phyloP scores from a whole-genome alignment of 495 filamentous ascomycete species.

The Pseudotulostoma volvatum region DNA sequence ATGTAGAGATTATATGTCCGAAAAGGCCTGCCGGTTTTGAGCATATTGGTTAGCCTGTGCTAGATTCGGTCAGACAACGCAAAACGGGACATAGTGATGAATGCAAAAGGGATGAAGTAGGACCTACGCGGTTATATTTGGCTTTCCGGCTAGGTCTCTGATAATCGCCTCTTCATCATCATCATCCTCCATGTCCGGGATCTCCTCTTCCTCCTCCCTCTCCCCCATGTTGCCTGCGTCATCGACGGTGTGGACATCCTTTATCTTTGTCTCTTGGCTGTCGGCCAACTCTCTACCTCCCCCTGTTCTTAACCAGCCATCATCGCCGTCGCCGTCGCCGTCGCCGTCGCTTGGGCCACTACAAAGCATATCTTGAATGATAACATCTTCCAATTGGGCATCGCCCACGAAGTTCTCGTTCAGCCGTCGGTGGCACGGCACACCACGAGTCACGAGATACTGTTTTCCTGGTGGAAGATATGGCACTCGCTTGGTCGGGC shows the following conservation, averaged over 20 bases:
- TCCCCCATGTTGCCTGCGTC: slow-evolving; percentile 61
- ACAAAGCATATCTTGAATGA: slow-evolving; percentile 62
- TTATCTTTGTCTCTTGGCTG: slow-evolving; percentile 52
- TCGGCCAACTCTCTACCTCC: slow-evolving; percentile 37
- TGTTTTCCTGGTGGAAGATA: slow-evolving; percentile 86
- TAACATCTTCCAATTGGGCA: slow-evolving; percentile 64
- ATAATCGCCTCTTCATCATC: slow-evolving; percentile 97
- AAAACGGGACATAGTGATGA: slow-evolving; percentile 3
- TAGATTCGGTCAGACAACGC: too few relatives aligned
- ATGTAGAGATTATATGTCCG: slow-evolving; percentile 97
- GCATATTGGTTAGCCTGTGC: too few relatives aligned
- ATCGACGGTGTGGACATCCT: slow-evolving; percentile 74
- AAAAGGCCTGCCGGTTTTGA: slow-evolving; percentile 41
- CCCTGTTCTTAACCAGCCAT: slow-evolving; percentile 85
- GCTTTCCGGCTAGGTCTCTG: slow-evolving; percentile 43
- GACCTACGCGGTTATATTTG: slow-evolving; percentile 52
- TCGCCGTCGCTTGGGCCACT: slow-evolving; percentile 34
- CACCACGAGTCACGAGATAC: slow-evolving; percentile 84
- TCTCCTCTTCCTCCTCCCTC: slow-evolving; percentile 59
- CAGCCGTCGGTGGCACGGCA: slow-evolving; percentile 79
- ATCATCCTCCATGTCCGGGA: slow-evolving; percentile 96
- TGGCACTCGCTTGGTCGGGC: slow-evolving; percentile 52
- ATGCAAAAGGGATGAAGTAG: not conserved
- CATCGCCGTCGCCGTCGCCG: slow-evolving; percentile 50
- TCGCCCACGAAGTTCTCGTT: slow-evolving; percentile 87